phyloP scores from a whole-genome alignment of 169 alveolate genomes.

The Plasmodium falciparum region DNA sequence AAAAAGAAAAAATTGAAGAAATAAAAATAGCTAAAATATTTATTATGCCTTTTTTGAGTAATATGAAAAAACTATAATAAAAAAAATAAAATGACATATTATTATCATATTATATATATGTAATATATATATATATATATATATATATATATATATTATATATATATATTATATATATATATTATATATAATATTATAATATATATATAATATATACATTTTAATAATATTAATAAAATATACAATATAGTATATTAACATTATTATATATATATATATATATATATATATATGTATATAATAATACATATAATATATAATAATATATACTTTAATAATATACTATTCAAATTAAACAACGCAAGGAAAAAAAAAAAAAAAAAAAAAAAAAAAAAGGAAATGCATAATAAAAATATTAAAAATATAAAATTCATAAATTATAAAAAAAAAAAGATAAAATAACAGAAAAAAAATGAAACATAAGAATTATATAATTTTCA shows the following conservation, averaged over 20 bases:
- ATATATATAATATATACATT: no score
- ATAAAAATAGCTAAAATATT: no score
- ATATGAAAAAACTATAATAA: conserved; percentile 1
- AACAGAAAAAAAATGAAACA: conserved; percentile 19
- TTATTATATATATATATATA: no score
- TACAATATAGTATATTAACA: no score
- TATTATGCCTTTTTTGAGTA: background rate
- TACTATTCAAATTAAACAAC: conserved; percentile 19
- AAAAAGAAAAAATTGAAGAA: conserved; percentile 11
- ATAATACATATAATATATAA: no score
- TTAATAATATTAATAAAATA: no score
- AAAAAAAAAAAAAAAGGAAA: conserved; percentile 7
- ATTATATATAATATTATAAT: no score
- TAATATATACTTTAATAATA: background rate
- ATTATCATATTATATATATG: conserved; percentile 10
- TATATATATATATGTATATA: no score
- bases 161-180: no score
- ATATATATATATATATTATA: no score
- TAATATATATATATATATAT: no score
- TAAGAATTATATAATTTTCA: conserved; percentile 31
- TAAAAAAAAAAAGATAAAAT: conserved; percentile 6
- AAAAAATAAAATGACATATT: background rate
- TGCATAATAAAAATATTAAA: conserved; percentile 8
- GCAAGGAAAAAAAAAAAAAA: conserved; percentile 10
- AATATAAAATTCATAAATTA: background rate